phyloP scores from a whole-genome alignment of 2,329 filamentous ascomycete species.

The Daldinia sp. region DNA sequence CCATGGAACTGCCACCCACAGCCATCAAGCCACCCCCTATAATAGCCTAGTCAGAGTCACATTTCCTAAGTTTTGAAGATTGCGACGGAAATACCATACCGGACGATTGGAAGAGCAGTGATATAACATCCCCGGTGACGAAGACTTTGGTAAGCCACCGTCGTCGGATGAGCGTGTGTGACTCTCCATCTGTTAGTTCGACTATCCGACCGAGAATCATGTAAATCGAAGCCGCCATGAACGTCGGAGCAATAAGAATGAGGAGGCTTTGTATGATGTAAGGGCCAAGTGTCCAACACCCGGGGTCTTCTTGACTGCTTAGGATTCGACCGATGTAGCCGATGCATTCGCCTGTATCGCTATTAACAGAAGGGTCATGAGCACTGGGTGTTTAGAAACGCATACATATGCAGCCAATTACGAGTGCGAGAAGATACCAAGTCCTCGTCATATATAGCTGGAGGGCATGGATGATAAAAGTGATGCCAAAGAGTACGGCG shows the following conservation, averaged over 20 bases:
- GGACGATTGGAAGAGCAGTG: not conserved
- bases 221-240: constrained; percentile 3
- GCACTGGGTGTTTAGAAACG: not conserved
- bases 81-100: not conserved
- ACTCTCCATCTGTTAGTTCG: not conserved
- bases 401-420: not conserved
- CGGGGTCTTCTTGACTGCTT: not conserved
- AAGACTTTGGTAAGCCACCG: constrained; percentile 4
- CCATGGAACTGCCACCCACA: not conserved
- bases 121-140: not conserved
- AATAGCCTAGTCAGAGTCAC: not conserved
- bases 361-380: not conserved
- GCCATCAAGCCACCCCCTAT: not conserved
- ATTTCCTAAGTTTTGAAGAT: not conserved
- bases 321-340: not conserved
- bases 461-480: not conserved
- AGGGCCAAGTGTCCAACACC: not conserved
- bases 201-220: constrained; percentile 2
- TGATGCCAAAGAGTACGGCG: constrained; percentile 1
- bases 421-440: constrained; percentile 3
- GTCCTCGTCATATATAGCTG: not conserved
- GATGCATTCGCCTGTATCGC: not conserved
- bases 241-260: not conserved
- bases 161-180: not conserved
- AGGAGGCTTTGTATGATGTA: not conserved